Evolutionary conservation across 2,329 filamentous ascomycete species (phyloP).

Genomic region (Phaeosphaeriaceae sp.): DNA sequence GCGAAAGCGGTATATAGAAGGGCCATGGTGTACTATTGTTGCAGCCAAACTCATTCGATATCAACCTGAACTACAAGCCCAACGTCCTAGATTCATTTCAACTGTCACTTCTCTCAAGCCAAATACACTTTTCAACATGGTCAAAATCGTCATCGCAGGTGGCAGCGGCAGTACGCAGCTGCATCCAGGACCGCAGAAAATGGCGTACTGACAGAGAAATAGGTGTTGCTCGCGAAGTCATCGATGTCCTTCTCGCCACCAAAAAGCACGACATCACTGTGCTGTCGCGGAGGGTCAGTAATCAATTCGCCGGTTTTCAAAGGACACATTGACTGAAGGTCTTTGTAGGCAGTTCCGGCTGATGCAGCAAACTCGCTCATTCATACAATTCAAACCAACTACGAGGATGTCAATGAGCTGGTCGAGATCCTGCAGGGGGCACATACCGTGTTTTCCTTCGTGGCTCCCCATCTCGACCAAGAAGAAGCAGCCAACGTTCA

Average conservation of each 20-base stretch:
- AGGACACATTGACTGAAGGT: too few relatives aligned
- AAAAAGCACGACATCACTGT: slow-evolving; percentile 60
- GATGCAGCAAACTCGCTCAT: neutral
- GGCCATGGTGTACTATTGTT: neutral
- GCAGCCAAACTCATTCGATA: neutral
- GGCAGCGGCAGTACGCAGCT: slow-evolving; percentile 12
- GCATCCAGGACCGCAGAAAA: neutral
- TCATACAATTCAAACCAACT: slow-evolving; percentile 5
- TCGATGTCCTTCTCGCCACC: slow-evolving; percentile 57
- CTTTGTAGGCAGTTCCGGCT: neutral
- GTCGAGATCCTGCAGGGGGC: slow-evolving; percentile 50
- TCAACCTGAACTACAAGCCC: neutral
- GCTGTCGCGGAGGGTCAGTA: slow-evolving; percentile 46
- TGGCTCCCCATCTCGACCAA: slow-evolving; percentile 41
- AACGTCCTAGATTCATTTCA: neutral
- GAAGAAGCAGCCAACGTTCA: slow-evolving; percentile 11
- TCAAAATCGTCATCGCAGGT: slow-evolving; percentile 21
- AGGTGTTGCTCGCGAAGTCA: slow-evolving; percentile 60
- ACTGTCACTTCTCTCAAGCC: neutral
- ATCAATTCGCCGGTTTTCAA: too few relatives aligned
- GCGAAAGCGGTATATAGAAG: neutral
- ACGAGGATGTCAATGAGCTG: slow-evolving; percentile 9
- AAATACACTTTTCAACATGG: slow-evolving; percentile 6
- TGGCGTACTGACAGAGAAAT: neutral
- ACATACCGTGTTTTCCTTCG: slow-evolving; percentile 62